Evolutionary conservation across 2,329 filamentous ascomycete genomes (phyloP).

Genomic region (Mollisia scopiformis): DNA sequence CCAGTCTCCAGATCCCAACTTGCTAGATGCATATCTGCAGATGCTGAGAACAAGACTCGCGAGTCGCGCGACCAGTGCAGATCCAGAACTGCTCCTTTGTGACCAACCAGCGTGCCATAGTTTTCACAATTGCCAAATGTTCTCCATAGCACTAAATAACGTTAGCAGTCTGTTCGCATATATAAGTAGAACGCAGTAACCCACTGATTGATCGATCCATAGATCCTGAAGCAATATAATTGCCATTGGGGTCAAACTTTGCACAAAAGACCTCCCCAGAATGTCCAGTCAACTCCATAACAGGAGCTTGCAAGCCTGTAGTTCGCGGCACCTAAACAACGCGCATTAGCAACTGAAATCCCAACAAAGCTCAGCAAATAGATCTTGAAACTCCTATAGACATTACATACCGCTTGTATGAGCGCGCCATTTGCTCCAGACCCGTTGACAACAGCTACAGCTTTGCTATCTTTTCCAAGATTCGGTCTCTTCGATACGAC

Average conservation of each 20-base stretch:
- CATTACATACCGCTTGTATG: conserved; percentile 64
- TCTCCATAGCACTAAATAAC: conserved; percentile 78
- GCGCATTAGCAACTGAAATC: conserved; percentile 27
- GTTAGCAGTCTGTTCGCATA: conserved; percentile 25
- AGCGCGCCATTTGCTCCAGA: conserved; percentile 62
- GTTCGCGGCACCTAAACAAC: conserved; percentile 70
- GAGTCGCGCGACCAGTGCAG: conserved; percentile 97
- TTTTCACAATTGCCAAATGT: conserved; percentile 94
- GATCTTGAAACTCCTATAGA: conserved; percentile 4
- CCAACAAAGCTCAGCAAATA: conserved; percentile 22
- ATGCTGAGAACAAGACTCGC: conserved; percentile 86
- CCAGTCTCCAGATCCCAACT: conserved; percentile 95
- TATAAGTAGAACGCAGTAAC: conserved; percentile 37
- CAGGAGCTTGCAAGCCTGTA: conserved; percentile 82
- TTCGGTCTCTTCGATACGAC: conserved; percentile 93
- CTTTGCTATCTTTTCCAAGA: conserved; percentile 50
- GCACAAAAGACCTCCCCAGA: conserved; percentile 89
- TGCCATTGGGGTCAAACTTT: conserved; percentile 86
- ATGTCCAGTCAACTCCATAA: conserved; percentile 89
- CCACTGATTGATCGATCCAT: conserved; percentile 91
- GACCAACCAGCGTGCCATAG: conserved; percentile 85
- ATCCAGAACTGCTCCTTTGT: conserved; percentile 89
- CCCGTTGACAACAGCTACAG: conserved; percentile 60
- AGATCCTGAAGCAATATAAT: conserved; percentile 88
- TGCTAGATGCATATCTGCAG: conserved; percentile 89